Conservation (phyloP, 805 yeast genomes). For the Barnettozyma pratensis region DNA sequence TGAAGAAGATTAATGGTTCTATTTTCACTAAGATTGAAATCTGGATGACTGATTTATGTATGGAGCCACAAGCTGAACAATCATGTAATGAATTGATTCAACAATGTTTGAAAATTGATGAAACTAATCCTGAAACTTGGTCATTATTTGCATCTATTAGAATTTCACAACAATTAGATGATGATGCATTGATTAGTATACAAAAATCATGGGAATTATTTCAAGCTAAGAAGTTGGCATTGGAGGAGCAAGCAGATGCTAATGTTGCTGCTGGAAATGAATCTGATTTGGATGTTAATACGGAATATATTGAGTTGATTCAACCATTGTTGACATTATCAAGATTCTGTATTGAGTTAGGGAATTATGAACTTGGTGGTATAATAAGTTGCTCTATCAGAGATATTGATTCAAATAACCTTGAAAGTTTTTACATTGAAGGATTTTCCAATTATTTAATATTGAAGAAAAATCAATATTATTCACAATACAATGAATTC, state of each 20-base stretch:
- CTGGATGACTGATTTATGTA: conserved; percentile 97
- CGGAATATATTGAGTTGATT: conserved; percentile 58
- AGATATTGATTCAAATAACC: conserved; percentile 78
- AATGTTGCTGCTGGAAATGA: conserved; percentile 36
- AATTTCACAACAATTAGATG: conserved; percentile 73
- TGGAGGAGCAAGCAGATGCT: conserved; percentile 38
- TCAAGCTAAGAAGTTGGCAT: conserved; percentile 39
- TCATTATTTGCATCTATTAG: conserved; percentile 79
- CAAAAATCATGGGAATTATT: conserved; percentile 69
- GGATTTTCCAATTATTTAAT: conserved; percentile 65
- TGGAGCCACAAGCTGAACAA: conserved; percentile 84
- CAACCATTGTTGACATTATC: conserved; percentile 72
- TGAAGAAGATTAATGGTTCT: conserved; percentile 67
- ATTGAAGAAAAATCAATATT: conserved; percentile 31
- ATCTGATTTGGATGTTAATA: conserved; percentile 24
- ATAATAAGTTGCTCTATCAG: conserved; percentile 61
- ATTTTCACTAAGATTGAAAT: conserved; percentile 83
- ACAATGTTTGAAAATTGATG: conserved; percentile 57
- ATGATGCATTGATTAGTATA: conserved; percentile 71
- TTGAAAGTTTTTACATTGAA: conserved; percentile 79
- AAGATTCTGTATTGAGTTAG: conserved; percentile 75
- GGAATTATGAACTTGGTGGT: conserved; percentile 58
- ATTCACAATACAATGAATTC: conserved; percentile 9
- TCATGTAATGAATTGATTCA: conserved; percentile 70
- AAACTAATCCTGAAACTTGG: conserved; percentile 66